Percentiles rank a stretch among this genome's conserved stretches.
Evolutionary conservation across 371 early-diverging fungal genomes (phyloP).

Genomic region (Gilbertella persicaria): DNA sequence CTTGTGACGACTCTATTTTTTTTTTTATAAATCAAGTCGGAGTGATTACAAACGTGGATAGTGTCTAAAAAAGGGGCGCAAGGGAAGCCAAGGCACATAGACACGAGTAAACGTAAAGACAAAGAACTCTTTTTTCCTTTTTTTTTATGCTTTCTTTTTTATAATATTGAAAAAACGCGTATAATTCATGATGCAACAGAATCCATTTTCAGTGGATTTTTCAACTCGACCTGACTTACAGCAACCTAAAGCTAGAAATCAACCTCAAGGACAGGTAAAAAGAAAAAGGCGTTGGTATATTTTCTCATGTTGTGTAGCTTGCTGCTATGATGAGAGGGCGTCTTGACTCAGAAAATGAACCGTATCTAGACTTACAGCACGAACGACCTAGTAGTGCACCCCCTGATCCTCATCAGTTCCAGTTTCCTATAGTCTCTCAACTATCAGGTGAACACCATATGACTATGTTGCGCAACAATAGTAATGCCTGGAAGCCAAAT

Average conservation of each 20-base stretch:
- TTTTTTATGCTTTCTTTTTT: background rate
- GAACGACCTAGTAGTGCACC: slow-evolving; percentile 29
- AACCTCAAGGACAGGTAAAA: slow-evolving; percentile 31
- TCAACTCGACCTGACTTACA: slow-evolving; percentile 25
- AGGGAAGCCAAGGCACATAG: slow-evolving; percentile 13
- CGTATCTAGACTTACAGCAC: slow-evolving; percentile 23
- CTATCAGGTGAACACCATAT: background rate
- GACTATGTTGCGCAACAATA: background rate
- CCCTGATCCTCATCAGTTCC: slow-evolving; percentile 25
- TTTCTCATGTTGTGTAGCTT: slow-evolving; percentile 12
- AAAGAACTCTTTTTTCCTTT: background rate
- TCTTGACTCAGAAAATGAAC: slow-evolving; percentile 18
- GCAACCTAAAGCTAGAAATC: slow-evolving; percentile 29
- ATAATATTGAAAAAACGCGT: slow-evolving; percentile 8
- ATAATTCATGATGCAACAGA: slow-evolving; percentile 16
- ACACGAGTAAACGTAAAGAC: slow-evolving; percentile 9
- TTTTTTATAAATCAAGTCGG: no score
- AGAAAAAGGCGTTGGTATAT: background rate
- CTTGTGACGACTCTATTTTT: no score
- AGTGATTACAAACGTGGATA: slow-evolving; percentile 19
- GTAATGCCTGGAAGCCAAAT: slow-evolving; percentile 10
- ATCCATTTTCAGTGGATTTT: slow-evolving; percentile 15
- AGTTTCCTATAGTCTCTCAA: slow-evolving; percentile 4
- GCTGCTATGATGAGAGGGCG: slow-evolving; percentile 30
- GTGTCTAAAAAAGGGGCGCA: slow-evolving; percentile 16